A percentile compares a stretch with the other conserved stretches of the same genome.
phyloP scores from a whole-genome alignment of 2,329 filamentous ascomycete genomes.

The Aureobasidium mangrovei region DNA sequence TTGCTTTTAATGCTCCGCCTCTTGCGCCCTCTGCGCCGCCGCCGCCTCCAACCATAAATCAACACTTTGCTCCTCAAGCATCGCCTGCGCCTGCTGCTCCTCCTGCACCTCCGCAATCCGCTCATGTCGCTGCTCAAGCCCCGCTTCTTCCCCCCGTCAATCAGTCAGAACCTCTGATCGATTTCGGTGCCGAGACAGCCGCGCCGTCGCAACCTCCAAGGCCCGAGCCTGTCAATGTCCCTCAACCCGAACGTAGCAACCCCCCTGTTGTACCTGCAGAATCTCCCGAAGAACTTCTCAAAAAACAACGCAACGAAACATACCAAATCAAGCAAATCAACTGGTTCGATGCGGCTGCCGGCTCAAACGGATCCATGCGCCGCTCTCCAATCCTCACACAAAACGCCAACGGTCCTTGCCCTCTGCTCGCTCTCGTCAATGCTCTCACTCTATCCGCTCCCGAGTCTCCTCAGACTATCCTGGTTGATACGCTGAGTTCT shows the following conservation, averaged over 20 bases:
- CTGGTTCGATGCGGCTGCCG: conserved; percentile 61
- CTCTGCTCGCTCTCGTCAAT: conserved; percentile 85
- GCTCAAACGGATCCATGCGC: conserved; percentile 52
- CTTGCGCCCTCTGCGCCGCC: conserved; percentile 7
- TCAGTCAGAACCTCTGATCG: conserved; percentile 21
- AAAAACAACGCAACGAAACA: conserved; percentile 56
- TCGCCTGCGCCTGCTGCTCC: neutral
- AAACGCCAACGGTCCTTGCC: conserved; percentile 90
- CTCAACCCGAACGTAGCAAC: neutral
- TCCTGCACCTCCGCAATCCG: neutral
- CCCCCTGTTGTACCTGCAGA: conserved; percentile 17
- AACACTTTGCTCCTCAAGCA: neutral
- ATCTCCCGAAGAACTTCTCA: conserved; percentile 28
- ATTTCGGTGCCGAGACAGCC: conserved; percentile 24
- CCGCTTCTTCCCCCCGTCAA: conserved; percentile 25
- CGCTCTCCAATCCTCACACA: conserved; percentile 84
- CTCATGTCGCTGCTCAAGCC: conserved; percentile 19
- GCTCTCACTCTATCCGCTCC: conserved; percentile 78
- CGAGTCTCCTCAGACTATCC: conserved; percentile 54
- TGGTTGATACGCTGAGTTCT: conserved; percentile 67
- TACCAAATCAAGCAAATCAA: conserved; percentile 89
- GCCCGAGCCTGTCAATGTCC: neutral
- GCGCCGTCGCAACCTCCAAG: conserved; percentile 23
- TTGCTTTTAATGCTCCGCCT: neutral
- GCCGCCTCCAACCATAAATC: neutral